phyloP scores from a whole-genome alignment of 768 basidiomycete genomes.

The Clavulina sp. region DNA sequence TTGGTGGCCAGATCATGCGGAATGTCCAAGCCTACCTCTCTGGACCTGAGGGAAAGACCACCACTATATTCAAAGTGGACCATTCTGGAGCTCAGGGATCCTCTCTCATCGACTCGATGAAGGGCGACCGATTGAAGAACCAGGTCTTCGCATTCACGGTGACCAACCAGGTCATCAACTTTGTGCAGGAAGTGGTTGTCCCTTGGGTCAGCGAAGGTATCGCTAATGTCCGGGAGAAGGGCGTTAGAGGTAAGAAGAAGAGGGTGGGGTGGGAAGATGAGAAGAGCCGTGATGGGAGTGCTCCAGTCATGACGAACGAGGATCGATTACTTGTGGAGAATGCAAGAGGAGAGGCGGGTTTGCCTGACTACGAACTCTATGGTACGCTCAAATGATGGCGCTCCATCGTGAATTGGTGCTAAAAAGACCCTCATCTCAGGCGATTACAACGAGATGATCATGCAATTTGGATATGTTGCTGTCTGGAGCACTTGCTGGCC shows the following conservation, averaged over 20 bases:
- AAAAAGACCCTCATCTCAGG: slow-evolving; percentile 11
- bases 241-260: slow-evolving; percentile 33
- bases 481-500: slow-evolving; percentile 95
- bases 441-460: slow-evolving; percentile 95
- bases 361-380: slow-evolving; percentile 69
- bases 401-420: neutral
- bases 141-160: slow-evolving; percentile 91
- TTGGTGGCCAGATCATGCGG: slow-evolving; percentile 70
- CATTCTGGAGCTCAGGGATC: neutral
- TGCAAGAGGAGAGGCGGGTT: slow-evolving; percentile 55
- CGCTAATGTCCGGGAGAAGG: slow-evolving; percentile 26
- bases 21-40: slow-evolving; percentile 21
- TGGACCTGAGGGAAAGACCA: slow-evolving; percentile 18
- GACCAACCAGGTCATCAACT: slow-evolving; percentile 70
- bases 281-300: slow-evolving; percentile 21
- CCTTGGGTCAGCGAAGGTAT: slow-evolving; percentile 45
- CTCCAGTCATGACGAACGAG: slow-evolving; percentile 24
- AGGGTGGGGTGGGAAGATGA: slow-evolving; percentile 60
- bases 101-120: slow-evolving; percentile 11
- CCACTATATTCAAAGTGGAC: slow-evolving; percentile 12
- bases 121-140: slow-evolving; percentile 44
- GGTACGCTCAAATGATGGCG: slow-evolving; percentile 18
- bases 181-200: slow-evolving; percentile 61
- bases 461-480: slow-evolving; percentile 78
- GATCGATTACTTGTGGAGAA: slow-evolving; percentile 68